phyloP scores from a whole-genome alignment of 441 rosid species.

The Bruguiera hainesii region DNA sequence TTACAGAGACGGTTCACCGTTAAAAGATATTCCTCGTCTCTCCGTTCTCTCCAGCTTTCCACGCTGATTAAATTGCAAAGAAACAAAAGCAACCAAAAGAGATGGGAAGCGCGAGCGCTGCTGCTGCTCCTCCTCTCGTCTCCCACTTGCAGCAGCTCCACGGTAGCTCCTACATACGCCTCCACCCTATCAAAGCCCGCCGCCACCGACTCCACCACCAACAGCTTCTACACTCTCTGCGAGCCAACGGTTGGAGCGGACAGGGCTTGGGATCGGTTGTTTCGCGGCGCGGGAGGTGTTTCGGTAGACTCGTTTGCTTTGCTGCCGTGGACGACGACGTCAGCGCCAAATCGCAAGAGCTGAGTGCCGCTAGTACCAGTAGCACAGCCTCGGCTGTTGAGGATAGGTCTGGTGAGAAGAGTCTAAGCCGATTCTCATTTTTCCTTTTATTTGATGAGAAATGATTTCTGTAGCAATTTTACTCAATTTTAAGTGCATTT shows the following conservation, averaged over 20 bases:
- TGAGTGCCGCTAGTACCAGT: slow-evolving; percentile 11
- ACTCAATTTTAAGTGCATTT: too few relatives aligned
- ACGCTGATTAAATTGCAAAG: too few relatives aligned
- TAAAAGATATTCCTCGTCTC: too few relatives aligned
- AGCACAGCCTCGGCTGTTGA: slow-evolving; percentile 55
- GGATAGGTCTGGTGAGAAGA: slow-evolving; percentile 61
- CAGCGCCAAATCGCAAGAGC: slow-evolving; percentile 37
- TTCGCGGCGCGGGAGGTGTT: slow-evolving; percentile 30
- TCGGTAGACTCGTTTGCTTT: slow-evolving; percentile 32
- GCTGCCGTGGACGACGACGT: slow-evolving; percentile 60
- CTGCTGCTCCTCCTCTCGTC: slow-evolving; percentile 41
- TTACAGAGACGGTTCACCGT: too few relatives aligned
- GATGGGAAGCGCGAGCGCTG: slow-evolving; percentile 67
- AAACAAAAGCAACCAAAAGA: neutral
- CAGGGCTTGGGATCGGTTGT: slow-evolving; percentile 30
- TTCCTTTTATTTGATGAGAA: too few relatives aligned
- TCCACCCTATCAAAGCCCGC: slow-evolving; percentile 22
- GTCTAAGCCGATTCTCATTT: neutral
- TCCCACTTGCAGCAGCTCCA: slow-evolving; percentile 50
- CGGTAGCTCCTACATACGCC: slow-evolving; percentile 33
- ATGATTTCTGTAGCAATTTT: too few relatives aligned
- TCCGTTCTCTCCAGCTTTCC: too few relatives aligned
- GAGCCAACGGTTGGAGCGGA: slow-evolving; percentile 26
- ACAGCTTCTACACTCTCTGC: slow-evolving; percentile 18
- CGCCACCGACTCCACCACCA: neutral